phyloP scores from a whole-genome alignment of 2,329 filamentous ascomycete genomes.

The Macrophomina pseudophaseolina region DNA sequence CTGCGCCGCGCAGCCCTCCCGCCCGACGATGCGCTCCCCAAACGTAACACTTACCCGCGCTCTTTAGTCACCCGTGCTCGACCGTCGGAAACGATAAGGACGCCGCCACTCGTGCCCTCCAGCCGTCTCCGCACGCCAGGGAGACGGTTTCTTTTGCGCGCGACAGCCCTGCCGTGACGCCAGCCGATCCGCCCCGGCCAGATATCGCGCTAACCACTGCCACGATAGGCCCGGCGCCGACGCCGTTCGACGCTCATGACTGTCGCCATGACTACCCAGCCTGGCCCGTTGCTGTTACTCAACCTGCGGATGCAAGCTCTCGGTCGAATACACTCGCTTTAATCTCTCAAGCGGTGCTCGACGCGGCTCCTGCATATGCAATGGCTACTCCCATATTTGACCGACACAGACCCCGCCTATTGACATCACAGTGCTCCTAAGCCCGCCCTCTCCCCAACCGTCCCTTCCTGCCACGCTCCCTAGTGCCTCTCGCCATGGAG shows the following conservation, averaged over 20 bases:
- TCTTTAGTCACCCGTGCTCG: slow-evolving; percentile 39
- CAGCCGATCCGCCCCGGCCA: slow-evolving; percentile 26
- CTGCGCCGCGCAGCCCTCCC: slow-evolving; percentile 1
- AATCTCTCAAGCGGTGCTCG: not conserved
- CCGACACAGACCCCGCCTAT: not conserved
- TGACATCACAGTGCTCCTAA: not conserved
- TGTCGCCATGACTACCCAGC: slow-evolving; percentile 18
- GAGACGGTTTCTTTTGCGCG: slow-evolving; percentile 15
- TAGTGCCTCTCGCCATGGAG: slow-evolving; percentile 15
- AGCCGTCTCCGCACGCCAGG: not conserved
- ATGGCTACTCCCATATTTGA: not conserved
- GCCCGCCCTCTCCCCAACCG: not conserved
- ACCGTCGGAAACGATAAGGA: slow-evolving; percentile 41
- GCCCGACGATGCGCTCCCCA: slow-evolving; percentile 29
- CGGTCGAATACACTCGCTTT: not conserved
- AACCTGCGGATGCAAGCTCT: not conserved
- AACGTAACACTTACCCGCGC: slow-evolving; percentile 40
- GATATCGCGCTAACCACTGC: not conserved
- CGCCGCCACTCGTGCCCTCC: slow-evolving; percentile 30
- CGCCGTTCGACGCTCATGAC: not conserved
- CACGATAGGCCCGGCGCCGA: slow-evolving; percentile 8
- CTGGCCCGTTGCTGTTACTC: not conserved
- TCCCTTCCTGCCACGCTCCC: not conserved
- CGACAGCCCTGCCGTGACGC: not conserved
- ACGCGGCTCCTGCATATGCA: not conserved